Base-by-base conservation (phyloP, 129 eudicot species). In the Tagetes patula region DNA sequence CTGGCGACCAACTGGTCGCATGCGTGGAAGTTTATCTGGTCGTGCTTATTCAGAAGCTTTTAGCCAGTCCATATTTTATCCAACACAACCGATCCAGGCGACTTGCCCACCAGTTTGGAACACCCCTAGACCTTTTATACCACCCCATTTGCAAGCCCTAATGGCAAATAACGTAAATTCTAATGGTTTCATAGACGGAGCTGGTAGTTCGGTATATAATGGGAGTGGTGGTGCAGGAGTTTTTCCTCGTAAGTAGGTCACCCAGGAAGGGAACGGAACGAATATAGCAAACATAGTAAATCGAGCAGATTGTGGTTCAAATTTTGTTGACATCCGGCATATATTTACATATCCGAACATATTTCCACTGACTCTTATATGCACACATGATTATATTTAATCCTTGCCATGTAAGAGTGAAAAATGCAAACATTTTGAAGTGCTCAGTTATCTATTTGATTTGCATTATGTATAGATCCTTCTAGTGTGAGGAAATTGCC, bases 21-120 rank as follows among this genome's bases (percentile, higher is more conserved):
- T 91, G 97, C 95, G 97, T 77, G 97, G 97, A 69, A 81, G 86
- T 59, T 76, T 91, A 27, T 80, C 88, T 5, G 97, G 95, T 27
- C 77, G 46, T 72, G 92, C 89, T 40, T 84, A 84, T 75, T 79
- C 87, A 20, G 88, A 79, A 0, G 90, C 89, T 49, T 46, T 78
- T 34, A 82, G 70, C 71, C 89, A 75, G 54, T 74, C 20, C 37
- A 73, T 88, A 31, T 66, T 74, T 77, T 73, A 4, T 46, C 88
- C 87, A 13, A 81, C 74, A 39, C 87, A 81, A 74, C 89, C 85
- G 31, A 58, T 70, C 77, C 96, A 82, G 43, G 77, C 86, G 32
- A 74, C 87, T 10, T 65, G 85, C 40, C 88, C 89, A 8, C 79
- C 59, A n/a, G 69, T 62, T 75, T 14, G 64, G 48, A 69, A 71